Percentiles rank a stretch among this genome's conserved stretches.
Evolutionary conservation across 2,329 filamentous ascomycete genomes (phyloP).

Genomic region (Penicillium sp.): DNA sequence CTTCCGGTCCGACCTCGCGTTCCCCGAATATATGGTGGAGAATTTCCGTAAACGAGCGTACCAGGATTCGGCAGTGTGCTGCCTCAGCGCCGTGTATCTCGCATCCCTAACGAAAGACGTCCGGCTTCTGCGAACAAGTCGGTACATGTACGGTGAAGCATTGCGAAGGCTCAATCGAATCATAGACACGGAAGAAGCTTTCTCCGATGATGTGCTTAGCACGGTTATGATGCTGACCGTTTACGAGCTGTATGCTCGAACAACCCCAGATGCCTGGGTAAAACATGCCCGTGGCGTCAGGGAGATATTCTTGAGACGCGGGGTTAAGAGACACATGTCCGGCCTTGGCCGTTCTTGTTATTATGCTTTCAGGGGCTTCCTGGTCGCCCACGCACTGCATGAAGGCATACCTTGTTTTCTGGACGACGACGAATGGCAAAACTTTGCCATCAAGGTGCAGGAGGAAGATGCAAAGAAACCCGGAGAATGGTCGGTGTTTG

Average conservation of each 20-base stretch:
- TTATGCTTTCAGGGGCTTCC: slow-evolving; percentile 32
- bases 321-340: slow-evolving; percentile 27
- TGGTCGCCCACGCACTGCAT: slow-evolving; percentile 32
- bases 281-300: slow-evolving; percentile 34
- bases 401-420: slow-evolving; percentile 33
- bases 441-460: slow-evolving; percentile 18
- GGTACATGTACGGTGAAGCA: slow-evolving; percentile 25
- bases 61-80: slow-evolving; percentile 20
- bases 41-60: slow-evolving; percentile 16
- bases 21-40: slow-evolving; percentile 25
- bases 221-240: slow-evolving; percentile 33
- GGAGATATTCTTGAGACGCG: slow-evolving; percentile 31
- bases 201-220: slow-evolving; percentile 30
- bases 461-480: slow-evolving; percentile 14
- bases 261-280: slow-evolving; percentile 34
- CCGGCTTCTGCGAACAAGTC: slow-evolving; percentile 24
- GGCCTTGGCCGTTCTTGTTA: slow-evolving; percentile 34
- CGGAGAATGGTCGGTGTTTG: slow-evolving; percentile 25
- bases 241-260: slow-evolving; percentile 36
- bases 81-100: slow-evolving; percentile 25
- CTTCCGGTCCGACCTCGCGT: slow-evolving; percentile 24
- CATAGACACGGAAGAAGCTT: slow-evolving; percentile 27
- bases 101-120: slow-evolving; percentile 21
- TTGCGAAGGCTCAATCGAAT: slow-evolving; percentile 27
- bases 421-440: slow-evolving; percentile 32